A percentile compares a stretch with the other conserved stretches of the same genome.
phyloP scores from a whole-genome alignment of 2,329 filamentous ascomycete genomes.

The Aspergillus luchuensis region DNA sequence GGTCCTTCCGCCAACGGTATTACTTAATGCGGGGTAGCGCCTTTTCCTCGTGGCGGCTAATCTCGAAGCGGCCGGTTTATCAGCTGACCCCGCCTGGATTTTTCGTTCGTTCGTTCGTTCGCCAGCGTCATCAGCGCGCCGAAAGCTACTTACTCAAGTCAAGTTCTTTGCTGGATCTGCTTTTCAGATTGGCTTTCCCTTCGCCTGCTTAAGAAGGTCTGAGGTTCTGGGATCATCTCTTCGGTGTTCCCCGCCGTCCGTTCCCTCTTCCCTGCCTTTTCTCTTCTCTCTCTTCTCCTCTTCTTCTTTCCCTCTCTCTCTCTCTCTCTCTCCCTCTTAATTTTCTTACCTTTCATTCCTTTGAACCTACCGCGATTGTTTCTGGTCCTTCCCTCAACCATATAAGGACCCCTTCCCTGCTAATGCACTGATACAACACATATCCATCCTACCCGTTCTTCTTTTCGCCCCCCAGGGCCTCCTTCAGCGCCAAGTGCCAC shows the following conservation, averaged over 20 bases:
- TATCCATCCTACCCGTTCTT: not conserved
- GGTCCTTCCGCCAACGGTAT: conserved; percentile 15
- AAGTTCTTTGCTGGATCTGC: not conserved
- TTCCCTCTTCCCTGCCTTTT: not conserved
- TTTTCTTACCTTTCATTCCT: not conserved
- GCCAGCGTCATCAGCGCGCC: not conserved
- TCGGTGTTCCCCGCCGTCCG: not conserved
- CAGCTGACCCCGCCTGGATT: conserved; percentile 27
- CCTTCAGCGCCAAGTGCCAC: conserved; percentile 12
- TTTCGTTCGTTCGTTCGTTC: conserved; percentile 14
- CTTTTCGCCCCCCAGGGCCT: conserved; percentile 2
- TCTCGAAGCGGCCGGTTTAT: conserved; percentile 13
- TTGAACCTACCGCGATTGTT: not conserved
- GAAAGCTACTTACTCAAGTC: not conserved
- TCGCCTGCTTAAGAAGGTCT: too few relatives aligned
- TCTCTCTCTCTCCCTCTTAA: not conserved
- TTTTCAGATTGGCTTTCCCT: not conserved
- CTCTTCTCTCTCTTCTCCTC: not conserved
- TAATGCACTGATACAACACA: not conserved
- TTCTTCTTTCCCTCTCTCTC: not conserved
- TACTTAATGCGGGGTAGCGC: conserved; percentile 27
- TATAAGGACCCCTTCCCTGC: not conserved
- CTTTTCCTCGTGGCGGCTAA: conserved; percentile 14
- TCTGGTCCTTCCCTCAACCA: not conserved
- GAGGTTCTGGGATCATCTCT: not conserved